Base-by-base conservation (phyloP, 768 basidiomycete genomes). In the Coprinopsis marcescibilis region DNA sequence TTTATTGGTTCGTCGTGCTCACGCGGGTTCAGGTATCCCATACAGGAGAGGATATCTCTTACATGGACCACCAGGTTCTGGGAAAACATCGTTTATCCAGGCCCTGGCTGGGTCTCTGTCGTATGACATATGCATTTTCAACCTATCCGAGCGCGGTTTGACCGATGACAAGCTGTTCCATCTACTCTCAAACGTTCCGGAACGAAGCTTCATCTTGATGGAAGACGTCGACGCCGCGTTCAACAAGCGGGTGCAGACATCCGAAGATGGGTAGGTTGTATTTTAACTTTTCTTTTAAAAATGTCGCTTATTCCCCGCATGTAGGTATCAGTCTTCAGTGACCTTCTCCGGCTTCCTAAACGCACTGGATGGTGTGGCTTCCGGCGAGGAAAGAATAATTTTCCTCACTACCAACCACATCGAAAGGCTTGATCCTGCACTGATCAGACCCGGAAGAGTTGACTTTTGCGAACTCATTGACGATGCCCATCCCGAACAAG, bases 321-420 rank as follows among this genome's bases (percentile, higher is more conserved):
- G 23, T 57, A 94, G 92, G 20, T 95, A 91, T 61, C 92, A 94
- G 65, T 93, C 92, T 0, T 87, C 88, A 11, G 85, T 99, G 27
- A 98, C 96, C 3, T 98, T 99, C 68, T 97, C 95, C 6, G 96
- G 96, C 21, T 89, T 98, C 60, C 70, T 99, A 34, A 99, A 99
- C 57, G 93, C 94, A 12, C 73, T 99, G 2, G 96, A 99, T 59
- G 96, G 96, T 14, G 95, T 99, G 23, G 95, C 92, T 3, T 96
- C 95, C 10, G 91, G 93, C 33, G 94, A 97, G 67, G 93, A 96
- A 58, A 83, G 96, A n/a, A 85, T 99, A 60, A 80, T 99, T 27
- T 99, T 99, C 68, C 89, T 99, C 84, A 99, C 96, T 0, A 98
- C 96, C n/a, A 99, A 99, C 64, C 96, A 98, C 57, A 62, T 89